Conservation (phyloP, 2,329 filamentous ascomycete species). For the Ophiostoma pallidulum region DNA sequence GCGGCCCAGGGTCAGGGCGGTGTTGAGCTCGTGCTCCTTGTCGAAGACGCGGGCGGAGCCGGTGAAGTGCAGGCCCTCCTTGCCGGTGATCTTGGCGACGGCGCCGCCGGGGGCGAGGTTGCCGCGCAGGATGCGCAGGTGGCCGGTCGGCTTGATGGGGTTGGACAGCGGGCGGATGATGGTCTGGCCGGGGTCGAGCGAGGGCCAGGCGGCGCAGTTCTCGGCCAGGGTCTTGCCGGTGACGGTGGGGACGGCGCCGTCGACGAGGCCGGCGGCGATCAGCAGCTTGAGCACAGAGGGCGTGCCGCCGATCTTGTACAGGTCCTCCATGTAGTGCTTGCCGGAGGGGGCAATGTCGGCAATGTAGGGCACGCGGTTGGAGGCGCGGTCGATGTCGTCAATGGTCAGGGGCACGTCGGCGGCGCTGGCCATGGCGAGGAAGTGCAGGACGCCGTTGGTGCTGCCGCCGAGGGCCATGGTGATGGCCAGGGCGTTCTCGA, state of each 20-base stretch:
- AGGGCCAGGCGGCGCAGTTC: conserved; percentile 69
- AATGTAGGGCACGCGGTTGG: conserved; percentile 75
- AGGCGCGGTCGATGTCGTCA: conserved; percentile 74
- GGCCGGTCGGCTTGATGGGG: conserved; percentile 73
- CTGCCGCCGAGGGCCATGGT: conserved; percentile 88
- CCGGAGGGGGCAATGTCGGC: conserved; percentile 79
- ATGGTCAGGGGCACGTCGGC: conserved; percentile 68
- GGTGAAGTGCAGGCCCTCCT: conserved; percentile 75
- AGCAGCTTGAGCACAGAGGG: conserved; percentile 80
- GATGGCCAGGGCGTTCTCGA: conserved; percentile 82
- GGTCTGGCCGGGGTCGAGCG: conserved; percentile 65
- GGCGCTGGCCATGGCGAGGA: conserved; percentile 82
- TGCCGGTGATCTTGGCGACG: conserved; percentile 93
- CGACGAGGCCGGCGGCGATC: conserved; percentile 63
- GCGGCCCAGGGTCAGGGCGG: conserved; percentile 56
- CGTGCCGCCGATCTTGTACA: conserved; percentile 77
- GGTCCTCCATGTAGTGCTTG: conserved; percentile 73
- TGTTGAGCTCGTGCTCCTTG: conserved; percentile 71
- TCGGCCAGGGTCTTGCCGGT: conserved; percentile 77
- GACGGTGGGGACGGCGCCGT: conserved; percentile 70
- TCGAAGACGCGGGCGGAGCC: conserved; percentile 78
- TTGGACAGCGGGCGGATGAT: conserved; percentile 69
- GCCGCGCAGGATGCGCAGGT: conserved; percentile 78
- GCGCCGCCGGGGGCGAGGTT: conserved; percentile 83
- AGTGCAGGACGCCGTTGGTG: conserved; percentile 81